Evolutionary conservation across 2,329 filamentous ascomycete genomes (phyloP), one percentile per base, ranked within the genome.

Genomic region (Xylariaceae sp.): DNA sequence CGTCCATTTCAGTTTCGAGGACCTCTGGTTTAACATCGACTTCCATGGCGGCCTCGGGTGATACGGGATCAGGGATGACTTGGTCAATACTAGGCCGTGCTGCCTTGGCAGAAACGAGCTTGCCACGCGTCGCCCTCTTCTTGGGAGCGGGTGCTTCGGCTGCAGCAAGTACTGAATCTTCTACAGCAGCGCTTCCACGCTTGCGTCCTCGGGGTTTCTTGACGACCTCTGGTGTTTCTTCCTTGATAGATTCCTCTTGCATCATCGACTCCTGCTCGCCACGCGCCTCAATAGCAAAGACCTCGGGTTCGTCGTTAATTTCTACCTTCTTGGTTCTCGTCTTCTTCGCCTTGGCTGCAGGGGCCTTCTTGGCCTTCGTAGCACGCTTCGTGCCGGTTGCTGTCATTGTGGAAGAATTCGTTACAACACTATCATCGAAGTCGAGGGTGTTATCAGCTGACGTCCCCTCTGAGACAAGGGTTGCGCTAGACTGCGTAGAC

Each of bases 381-480:
- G 23, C 23, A 10, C 77, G 76, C 66, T 78, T 82, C 48, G 76
- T 78, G 10, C 75, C 80, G 66, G 72, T 84, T 69, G 75, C 82
- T 65, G 77, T 83, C 82, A 75, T 83, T 69, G 75, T 85, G 66
- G 80, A 89, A 58, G 74, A 76, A 60, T 76, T 87, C 2, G 84
- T 86, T 65, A 86, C 70, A 47, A 85, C 72, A 61, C 82, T 87
- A 57, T 87, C 84, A 53, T 85, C 84, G 45, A 77, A 72, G 6
- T 81, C 79, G 45, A 75, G 76, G 1, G 78, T 73, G 44, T 78
- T 70, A 17, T 84, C 82, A 18, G 75, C 51, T 0, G 81, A 82
- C 10, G 76, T 73, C 5, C 74, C 69, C 49, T 86, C 83, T 0
- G 82, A 83, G 2, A 75, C 69, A 1, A 72, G 68, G 1, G 82